Evolutionary conservation across 768 basidiomycete genomes (phyloP).

Genomic region (Termitomyces bulborhizus): DNA sequence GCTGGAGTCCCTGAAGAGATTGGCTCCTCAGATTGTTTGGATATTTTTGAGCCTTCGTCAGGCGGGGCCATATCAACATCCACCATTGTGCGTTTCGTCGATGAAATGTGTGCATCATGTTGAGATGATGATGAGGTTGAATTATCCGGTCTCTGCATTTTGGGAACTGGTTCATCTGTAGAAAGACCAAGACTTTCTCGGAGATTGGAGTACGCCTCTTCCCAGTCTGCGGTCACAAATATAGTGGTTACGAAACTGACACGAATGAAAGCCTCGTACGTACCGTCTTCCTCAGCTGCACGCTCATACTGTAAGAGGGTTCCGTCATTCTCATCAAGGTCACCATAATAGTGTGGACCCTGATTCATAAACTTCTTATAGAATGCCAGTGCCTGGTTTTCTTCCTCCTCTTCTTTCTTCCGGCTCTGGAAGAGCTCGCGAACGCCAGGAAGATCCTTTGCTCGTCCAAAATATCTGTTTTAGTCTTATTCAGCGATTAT

Average conservation of each 20-base stretch:
- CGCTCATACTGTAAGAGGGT: conserved; percentile 67
- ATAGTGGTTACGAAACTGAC: not conserved
- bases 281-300: conserved; percentile 70
- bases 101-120: not conserved
- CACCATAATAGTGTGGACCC: conserved; percentile 87
- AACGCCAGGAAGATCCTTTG: conserved; percentile 93
- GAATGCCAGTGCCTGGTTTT: conserved; percentile 67
- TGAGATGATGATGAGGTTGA: conserved; percentile 10
- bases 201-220: conserved; percentile 50
- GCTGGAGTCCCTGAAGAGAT: not conserved
- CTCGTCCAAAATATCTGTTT: conserved; percentile 89
- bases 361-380: conserved; percentile 90
- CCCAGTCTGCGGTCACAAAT: conserved; percentile 46
- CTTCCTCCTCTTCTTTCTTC: conserved; percentile 86
- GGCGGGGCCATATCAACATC: no score
- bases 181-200: conserved; percentile 50
- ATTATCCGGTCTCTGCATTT: conserved; percentile 36
- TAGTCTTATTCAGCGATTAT: not conserved
- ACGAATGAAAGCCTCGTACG: conserved; percentile 14
- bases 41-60: no score
- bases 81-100: not conserved
- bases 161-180: conserved; percentile 44
- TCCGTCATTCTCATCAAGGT: conserved; percentile 74
- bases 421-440: conserved; percentile 86
- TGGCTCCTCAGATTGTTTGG: not conserved